These are phyloP conservation scores for Colletotrichum truncatum DNA, from an alignment of 2,329 filamentous ascomycete species.

Conservation along the genomic window DNA sequence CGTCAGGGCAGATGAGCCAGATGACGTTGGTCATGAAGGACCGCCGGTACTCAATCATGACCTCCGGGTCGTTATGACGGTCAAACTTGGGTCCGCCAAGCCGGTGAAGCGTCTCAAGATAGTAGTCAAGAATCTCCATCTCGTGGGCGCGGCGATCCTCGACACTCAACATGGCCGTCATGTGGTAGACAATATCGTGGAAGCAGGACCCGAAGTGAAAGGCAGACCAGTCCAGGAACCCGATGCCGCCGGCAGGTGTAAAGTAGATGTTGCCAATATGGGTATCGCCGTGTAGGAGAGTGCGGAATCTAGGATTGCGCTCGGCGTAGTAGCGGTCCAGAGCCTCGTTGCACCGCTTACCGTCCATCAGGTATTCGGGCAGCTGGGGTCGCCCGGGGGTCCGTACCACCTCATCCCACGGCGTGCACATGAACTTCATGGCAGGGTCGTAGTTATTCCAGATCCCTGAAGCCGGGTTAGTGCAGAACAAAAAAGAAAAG, in stretches of 20 bases:
- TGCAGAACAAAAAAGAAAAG: background rate
- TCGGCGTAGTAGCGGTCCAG: slow-evolving; percentile 46
- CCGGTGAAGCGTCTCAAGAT: slow-evolving; percentile 42
- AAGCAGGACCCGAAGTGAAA: slow-evolving; percentile 52
- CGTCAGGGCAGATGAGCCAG: slow-evolving; percentile 33
- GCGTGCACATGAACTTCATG: slow-evolving; percentile 42
- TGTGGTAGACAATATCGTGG: slow-evolving; percentile 52
- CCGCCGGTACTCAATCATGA: slow-evolving; percentile 27
- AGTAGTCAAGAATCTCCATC: slow-evolving; percentile 46
- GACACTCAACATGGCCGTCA: slow-evolving; percentile 47
- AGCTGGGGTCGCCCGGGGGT: slow-evolving; percentile 40
- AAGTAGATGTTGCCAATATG: slow-evolving; percentile 56
- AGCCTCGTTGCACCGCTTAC: slow-evolving; percentile 43
- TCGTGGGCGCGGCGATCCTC: slow-evolving; percentile 51
- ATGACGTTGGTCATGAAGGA: slow-evolving; percentile 44
- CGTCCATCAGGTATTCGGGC: slow-evolving; percentile 47
- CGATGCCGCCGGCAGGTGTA: slow-evolving; percentile 40
- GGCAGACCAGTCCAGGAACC: slow-evolving; percentile 53
- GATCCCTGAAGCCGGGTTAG: slow-evolving; percentile 2
- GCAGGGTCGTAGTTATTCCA: slow-evolving; percentile 48
- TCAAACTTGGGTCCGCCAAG: slow-evolving; percentile 44
- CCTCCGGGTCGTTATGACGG: slow-evolving; percentile 34
- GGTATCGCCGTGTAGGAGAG: slow-evolving; percentile 50
- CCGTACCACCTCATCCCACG: slow-evolving; percentile 36
- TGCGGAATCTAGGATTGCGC: slow-evolving; percentile 48